Percentiles rank a stretch among this genome's conserved stretches.
Conservation (phyloP, 2,329 filamentous ascomycete genomes). For the Metarhizium brunneum region DNA sequence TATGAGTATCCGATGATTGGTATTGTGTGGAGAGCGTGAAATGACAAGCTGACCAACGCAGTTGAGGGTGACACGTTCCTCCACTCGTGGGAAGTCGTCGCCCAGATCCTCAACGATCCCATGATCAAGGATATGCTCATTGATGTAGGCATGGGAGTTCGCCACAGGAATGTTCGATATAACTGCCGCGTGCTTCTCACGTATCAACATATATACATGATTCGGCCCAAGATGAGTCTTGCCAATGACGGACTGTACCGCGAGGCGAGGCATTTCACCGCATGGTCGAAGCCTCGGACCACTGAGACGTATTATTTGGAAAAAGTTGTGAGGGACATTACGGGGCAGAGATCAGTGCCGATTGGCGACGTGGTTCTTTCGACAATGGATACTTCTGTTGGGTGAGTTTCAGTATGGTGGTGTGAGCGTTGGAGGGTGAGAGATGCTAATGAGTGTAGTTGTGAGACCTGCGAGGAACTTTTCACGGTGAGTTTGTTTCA, state of each 20-base stretch:
- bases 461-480: constrained; percentile 27
- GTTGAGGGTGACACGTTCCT: constrained; percentile 20
- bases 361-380: constrained; percentile 29
- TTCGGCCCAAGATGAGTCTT: constrained; percentile 29
- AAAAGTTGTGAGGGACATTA: constrained; percentile 11
- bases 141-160: constrained; percentile 29
- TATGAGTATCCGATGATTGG: no score
- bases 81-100: constrained; percentile 20
- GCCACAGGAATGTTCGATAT: constrained; percentile 23
- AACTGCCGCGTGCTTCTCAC: constrained; percentile 14
- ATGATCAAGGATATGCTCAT: constrained; percentile 17
- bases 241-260: constrained; percentile 27
- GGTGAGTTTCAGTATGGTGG: not conserved
- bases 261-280: constrained; percentile 27
- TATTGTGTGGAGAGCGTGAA: no score
- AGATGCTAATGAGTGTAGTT: constrained; percentile 6
- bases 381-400: constrained; percentile 20
- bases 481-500: constrained; percentile 2
- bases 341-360: constrained; percentile 24
- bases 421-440: not conserved
- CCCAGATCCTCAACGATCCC: constrained; percentile 17
- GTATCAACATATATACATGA: constrained; percentile 59
- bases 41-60: not conserved
- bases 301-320: constrained; percentile 24
- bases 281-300: constrained; percentile 24